These are phyloP conservation scores for Leptomonas seymouri DNA, from an alignment of 208 protist genomes.

Conservation along the genomic window DNA sequence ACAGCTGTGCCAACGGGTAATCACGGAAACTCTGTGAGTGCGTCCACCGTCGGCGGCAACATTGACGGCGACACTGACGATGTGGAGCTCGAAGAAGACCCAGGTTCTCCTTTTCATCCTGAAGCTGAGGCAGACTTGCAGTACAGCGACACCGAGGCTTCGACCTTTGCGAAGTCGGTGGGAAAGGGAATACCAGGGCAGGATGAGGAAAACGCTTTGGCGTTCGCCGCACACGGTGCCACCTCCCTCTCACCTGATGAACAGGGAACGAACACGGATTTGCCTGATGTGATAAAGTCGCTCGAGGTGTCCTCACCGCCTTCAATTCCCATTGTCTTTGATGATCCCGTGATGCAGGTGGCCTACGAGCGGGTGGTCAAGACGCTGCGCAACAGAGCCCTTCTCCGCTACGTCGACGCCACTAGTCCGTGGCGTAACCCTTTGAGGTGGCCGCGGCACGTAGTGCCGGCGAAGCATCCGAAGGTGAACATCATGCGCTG, in stretches of 20 bases:
- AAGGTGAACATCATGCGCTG: conserved; percentile 90
- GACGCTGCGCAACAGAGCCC: conserved; percentile 52
- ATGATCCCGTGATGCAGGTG: conserved; percentile 33
- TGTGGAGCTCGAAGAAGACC: neutral
- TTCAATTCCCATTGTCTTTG: conserved; percentile 15
- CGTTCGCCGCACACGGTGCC: no score
- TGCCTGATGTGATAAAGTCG: neutral
- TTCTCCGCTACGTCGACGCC: conserved; percentile 67
- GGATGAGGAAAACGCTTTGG: neutral
- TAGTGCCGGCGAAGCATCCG: conserved; percentile 86
- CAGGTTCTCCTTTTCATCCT: no score
- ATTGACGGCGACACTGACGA: neutral
- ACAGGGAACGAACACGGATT: neutral
- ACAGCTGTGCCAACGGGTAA: neutral
- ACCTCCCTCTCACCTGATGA: no score
- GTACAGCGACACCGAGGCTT: conserved; percentile 11
- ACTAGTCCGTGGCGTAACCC: conserved; percentile 92
- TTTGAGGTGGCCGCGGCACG: conserved; percentile 73
- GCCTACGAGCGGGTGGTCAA: conserved; percentile 63
- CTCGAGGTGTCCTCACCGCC: neutral
- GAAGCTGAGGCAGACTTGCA: conserved; percentile 8
- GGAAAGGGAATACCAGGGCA: neutral
- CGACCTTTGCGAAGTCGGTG: neutral
- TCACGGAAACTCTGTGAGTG: neutral
- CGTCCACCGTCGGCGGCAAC: neutral